phyloP scores from a whole-genome alignment of 257 asterid genomes.

The Cinchona pubescens region DNA sequence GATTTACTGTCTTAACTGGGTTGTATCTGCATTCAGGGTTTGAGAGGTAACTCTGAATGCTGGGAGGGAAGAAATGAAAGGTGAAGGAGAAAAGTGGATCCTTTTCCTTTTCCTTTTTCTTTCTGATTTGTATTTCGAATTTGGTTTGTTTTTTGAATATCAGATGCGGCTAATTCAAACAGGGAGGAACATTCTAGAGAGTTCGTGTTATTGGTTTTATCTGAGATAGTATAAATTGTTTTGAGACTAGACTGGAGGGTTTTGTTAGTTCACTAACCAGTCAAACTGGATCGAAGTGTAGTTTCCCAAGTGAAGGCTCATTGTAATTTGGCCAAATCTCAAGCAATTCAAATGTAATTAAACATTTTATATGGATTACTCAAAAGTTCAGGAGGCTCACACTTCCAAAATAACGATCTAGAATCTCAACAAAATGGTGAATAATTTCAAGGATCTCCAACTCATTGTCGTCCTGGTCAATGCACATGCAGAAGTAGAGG shows the following conservation, averaged over 20 bases:
- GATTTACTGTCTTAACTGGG: no score
- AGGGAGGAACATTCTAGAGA: not conserved
- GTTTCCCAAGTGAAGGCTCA: not conserved
- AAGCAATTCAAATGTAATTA: not conserved
- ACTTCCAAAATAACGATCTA: constrained; percentile 98
- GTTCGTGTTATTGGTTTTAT: not conserved
- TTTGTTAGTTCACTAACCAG: not conserved
- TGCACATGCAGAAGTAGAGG: constrained; percentile 97
- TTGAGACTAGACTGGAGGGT: not conserved
- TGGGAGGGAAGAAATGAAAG: no score
- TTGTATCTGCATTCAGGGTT: no score
- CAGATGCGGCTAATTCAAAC: no score
- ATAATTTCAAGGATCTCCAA: constrained; percentile 89
- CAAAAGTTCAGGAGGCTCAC: constrained; percentile 47
- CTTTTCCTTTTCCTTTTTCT: not conserved
- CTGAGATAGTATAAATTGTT: not conserved
- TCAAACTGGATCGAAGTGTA: not conserved
- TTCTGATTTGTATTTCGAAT: no score
- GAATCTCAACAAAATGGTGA: constrained; percentile 91
- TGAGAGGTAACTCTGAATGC: no score
- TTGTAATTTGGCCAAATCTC: constrained; percentile 3
- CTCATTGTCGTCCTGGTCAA: constrained; percentile 90
- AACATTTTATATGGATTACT: not conserved
- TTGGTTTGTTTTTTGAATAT: not conserved
- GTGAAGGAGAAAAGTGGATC: no score